Evolutionary conservation across 2,329 filamentous ascomycete species (phyloP), one percentile per base, ranked within the genome.

Genomic region (Penicillium capsulatum): DNA sequence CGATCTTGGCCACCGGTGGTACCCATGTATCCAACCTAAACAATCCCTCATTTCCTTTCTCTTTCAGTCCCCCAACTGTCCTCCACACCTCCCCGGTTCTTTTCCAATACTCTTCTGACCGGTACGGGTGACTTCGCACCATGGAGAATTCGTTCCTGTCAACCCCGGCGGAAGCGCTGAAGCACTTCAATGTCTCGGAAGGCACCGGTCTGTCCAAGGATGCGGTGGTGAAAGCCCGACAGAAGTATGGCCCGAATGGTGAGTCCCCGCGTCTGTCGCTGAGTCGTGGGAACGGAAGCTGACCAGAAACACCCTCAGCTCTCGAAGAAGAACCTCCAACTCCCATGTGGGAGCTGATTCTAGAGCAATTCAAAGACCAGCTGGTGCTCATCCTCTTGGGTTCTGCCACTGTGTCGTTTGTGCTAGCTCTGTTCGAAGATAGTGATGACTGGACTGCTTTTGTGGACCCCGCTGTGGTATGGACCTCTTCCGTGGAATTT

Each of bases 281-380:
- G 10, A 29, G 13, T 19, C 8, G 16, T 20, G 29, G 26, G 29
- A 48, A 15, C 36, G 11, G 27, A 38, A 38, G 33, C 56, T 60
- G 35, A 53, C 38, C n/a, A 37, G 33, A 28, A 20, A 36, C 30
- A 36, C 33, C 14, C 40, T 38, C 43, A 86, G 82, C 82, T 40
- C 74, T 87, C 40, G 77, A 80, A 31, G 92, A 98, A 71, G 92
- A 98, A 51, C 92, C 92, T 38, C 89, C 92, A 3, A 98, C 92
- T 20, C 92, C 92, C 27, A 66, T 98, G 33, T 98, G 91, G 92
- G 80, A 97, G 69, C 82, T 98, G 48, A 87, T 98, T 40, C 77
- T 98, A 43, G 92, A 98, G 70, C 92, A 98, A 67, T 98, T 98
- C 77, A 96, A 98, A 70, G 92, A 98, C 64, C 92, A 98, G 68